phyloP scores from a whole-genome alignment of 352 stramenopile genomes.

The Phytopythium helicoides region DNA sequence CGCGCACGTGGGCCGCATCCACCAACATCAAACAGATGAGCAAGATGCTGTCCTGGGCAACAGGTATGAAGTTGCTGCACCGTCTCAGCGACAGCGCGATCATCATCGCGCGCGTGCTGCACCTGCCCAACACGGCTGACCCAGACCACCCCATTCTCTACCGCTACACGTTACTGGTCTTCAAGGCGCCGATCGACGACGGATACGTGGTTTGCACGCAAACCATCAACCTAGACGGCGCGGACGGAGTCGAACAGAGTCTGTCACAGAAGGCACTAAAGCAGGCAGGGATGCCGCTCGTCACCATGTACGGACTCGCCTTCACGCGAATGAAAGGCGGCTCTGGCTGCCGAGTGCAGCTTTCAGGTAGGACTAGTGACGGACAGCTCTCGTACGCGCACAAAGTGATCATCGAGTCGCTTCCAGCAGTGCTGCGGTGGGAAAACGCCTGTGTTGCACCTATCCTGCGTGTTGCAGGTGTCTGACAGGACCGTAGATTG shows the following conservation, averaged over 20 bases:
- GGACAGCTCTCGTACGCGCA: constrained; percentile 26
- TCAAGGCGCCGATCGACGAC: constrained; percentile 10
- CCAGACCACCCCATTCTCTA: constrained; percentile 27
- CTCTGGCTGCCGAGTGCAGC: constrained; percentile 23
- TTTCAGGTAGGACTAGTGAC: constrained; percentile 27
- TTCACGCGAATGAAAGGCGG: constrained; percentile 15
- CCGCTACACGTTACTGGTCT: constrained; percentile 26
- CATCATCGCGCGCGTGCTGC: constrained; percentile 24
- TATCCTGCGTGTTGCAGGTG: constrained; percentile 20
- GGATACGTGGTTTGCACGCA: constrained; percentile 28
- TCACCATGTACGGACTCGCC: constrained; percentile 38
- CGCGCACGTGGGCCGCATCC: constrained; percentile 35
- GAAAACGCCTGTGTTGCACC: constrained; percentile 32
- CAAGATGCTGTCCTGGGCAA: constrained; percentile 26
- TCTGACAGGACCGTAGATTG: no score
- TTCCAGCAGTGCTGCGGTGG: constrained; percentile 39
- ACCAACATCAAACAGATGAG: constrained; percentile 19
- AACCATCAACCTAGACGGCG: constrained; percentile 25
- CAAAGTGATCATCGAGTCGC: constrained; percentile 32
- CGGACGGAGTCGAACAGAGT: constrained; percentile 11
- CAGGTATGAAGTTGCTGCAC: constrained; percentile 39
- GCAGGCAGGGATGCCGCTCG: constrained; percentile 12
- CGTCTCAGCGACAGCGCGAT: constrained; percentile 19
- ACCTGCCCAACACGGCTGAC: constrained; percentile 24
- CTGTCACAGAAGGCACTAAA: constrained; percentile 20